A percentile compares a stretch with the other conserved stretches of the same genome.
These are phyloP conservation scores for Naganishia albida DNA, from an alignment of 1,284 basidiomycete genomes.

Conservation along the genomic window DNA sequence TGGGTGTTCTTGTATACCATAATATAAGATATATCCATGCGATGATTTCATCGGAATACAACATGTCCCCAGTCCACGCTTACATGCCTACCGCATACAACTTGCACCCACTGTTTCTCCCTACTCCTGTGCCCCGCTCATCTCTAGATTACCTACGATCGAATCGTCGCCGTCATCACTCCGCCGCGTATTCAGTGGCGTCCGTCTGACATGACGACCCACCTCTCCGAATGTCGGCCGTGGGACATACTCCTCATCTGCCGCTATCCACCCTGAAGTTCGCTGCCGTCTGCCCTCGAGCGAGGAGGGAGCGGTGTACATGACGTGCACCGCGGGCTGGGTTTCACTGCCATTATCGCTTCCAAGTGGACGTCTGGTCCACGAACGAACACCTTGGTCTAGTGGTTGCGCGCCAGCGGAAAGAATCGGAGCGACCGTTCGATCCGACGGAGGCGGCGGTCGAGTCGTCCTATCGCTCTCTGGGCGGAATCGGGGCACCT, in stretches of 20 bases:
- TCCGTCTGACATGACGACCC: neutral
- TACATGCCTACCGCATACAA: neutral
- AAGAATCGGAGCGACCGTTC: slow-evolving; percentile 8
- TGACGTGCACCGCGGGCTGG: neutral
- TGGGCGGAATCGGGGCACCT: neutral
- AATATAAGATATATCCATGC: slow-evolving; percentile 3
- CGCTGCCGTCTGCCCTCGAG: slow-evolving; percentile 10
- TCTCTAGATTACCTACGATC: slow-evolving; percentile 25
- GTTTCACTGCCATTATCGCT: neutral
- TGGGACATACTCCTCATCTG: neutral
- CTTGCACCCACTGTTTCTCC: neutral
- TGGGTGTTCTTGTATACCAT: neutral
- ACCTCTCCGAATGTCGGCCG: neutral
- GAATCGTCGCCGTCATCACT: slow-evolving; percentile 27
- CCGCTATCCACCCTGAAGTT: neutral
- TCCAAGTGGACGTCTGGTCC: neutral
- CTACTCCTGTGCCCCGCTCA: neutral
- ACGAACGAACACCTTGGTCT: slow-evolving; percentile 15
- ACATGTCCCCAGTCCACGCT: neutral
- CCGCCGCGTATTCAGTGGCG: slow-evolving; percentile 5
- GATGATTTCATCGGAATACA: neutral
- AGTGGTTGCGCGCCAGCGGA: slow-evolving; percentile 20
- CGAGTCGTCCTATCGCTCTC: slow-evolving; percentile 1
- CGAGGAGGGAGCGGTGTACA: slow-evolving; percentile 12
- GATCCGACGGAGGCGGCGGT: neutral